Conservation (phyloP, 768 basidiomycete species). For the Leccinellum rugosiceps region DNA sequence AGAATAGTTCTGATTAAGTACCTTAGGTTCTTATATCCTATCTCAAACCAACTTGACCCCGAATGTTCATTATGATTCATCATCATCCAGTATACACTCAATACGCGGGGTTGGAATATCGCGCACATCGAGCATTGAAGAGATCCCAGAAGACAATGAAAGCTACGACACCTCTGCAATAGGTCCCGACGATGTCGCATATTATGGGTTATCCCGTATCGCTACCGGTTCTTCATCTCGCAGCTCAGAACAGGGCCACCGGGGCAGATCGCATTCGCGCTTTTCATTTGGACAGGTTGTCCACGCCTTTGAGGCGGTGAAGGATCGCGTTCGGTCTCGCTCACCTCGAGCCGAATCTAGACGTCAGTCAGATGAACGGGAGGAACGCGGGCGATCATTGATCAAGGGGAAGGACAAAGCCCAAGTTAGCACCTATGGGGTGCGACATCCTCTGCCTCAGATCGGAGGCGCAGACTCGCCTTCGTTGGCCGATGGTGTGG, state of each 20-base stretch:
- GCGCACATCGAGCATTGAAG: slow-evolving; percentile 42
- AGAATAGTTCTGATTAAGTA: not conserved
- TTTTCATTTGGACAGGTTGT: slow-evolving; percentile 56
- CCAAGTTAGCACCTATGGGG: not conserved
- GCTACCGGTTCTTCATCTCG: slow-evolving; percentile 12
- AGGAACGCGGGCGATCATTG: slow-evolving; percentile 30
- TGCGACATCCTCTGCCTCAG: slow-evolving; percentile 17
- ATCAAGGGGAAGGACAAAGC: slow-evolving; percentile 31
- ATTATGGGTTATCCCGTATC: slow-evolving; percentile 16
- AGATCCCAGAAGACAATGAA: slow-evolving; percentile 32
- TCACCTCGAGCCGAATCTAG: slow-evolving; percentile 34
- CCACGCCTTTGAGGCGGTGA: slow-evolving; percentile 44
- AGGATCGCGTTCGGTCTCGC: slow-evolving; percentile 44
- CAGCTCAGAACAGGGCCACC: slow-evolving; percentile 20
- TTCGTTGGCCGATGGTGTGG: slow-evolving; percentile 10
- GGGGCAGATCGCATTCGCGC: slow-evolving; percentile 41
- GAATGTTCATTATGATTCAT: slow-evolving; percentile 5
- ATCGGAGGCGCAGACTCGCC: slow-evolving; percentile 33
- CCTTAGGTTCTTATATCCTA: slow-evolving; percentile 11
- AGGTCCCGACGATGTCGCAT: slow-evolving; percentile 3
- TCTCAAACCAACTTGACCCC: not conserved
- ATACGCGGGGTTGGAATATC: slow-evolving; percentile 23
- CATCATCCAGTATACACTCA: slow-evolving; percentile 9
- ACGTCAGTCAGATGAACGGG: slow-evolving; percentile 1
- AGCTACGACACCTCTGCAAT: slow-evolving; percentile 5